phyloP scores from a whole-genome alignment of 2,329 filamentous ascomycete species.

The Leptographium procerum region DNA sequence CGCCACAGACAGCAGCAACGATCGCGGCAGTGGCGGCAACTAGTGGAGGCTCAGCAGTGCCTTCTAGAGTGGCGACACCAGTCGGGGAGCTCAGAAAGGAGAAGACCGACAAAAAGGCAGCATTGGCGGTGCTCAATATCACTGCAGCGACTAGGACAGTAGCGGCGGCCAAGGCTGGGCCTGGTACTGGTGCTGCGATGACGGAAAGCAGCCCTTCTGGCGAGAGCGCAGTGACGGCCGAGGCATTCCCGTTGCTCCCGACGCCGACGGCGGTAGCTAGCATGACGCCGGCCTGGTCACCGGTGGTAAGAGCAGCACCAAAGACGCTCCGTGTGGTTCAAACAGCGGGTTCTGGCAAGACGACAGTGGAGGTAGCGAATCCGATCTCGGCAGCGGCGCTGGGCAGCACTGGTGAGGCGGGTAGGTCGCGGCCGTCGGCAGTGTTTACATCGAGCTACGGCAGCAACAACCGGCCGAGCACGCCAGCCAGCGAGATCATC shows the following conservation, averaged over 20 bases:
- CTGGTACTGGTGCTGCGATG: background rate
- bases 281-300: slow-evolving; percentile 35
- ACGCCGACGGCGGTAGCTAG: slow-evolving; percentile 30
- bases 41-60: background rate
- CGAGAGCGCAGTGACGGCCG: slow-evolving; percentile 21
- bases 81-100: background rate
- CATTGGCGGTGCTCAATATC: slow-evolving; percentile 35
- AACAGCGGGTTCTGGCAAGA: slow-evolving; percentile 24
- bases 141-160: slow-evolving; percentile 32
- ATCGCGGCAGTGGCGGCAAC: slow-evolving; percentile 8
- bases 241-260: slow-evolving; percentile 39
- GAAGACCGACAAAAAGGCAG: slow-evolving; percentile 24
- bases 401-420: slow-evolving; percentile 3
- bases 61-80: background rate
- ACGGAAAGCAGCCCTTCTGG: slow-evolving; percentile 19
- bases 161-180: slow-evolving; percentile 5
- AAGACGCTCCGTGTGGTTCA: slow-evolving; percentile 62
- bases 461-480: slow-evolving; percentile 44
- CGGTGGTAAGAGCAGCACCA: slow-evolving; percentile 38
- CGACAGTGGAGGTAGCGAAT: slow-evolving; percentile 12
- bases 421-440: background rate
- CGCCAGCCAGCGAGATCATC: slow-evolving; percentile 60
- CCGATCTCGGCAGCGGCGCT: slow-evolving; percentile 17
- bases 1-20: slow-evolving; percentile 15
- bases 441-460: background rate